These are phyloP conservation scores for Cladosporium austrohemisphaericum DNA, from an alignment of 2,329 filamentous ascomycete species.

Conservation along the genomic window DNA sequence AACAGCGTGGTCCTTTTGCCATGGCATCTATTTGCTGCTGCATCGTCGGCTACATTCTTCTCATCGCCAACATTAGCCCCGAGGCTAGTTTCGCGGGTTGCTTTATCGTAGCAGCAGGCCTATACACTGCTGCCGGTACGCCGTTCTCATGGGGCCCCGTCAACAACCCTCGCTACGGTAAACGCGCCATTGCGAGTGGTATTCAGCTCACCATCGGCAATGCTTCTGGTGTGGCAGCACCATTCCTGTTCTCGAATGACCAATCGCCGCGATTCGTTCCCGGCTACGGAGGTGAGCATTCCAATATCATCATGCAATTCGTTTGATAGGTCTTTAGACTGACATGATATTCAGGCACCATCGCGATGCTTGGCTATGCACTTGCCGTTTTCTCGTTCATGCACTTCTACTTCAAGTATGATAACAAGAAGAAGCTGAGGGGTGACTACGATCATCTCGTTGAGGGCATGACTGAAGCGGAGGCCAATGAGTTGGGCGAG, in stretches of 20 bases:
- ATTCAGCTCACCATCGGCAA: slow-evolving; percentile 70
- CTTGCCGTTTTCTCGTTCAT: slow-evolving; percentile 48
- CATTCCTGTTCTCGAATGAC: slow-evolving; percentile 64
- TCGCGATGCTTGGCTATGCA: slow-evolving; percentile 46
- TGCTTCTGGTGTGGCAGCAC: slow-evolving; percentile 63
- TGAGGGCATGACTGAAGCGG: slow-evolving; percentile 39
- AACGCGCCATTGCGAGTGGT: slow-evolving; percentile 67
- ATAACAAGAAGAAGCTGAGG: slow-evolving; percentile 36
- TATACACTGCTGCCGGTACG: slow-evolving; percentile 7
- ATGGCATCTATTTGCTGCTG: slow-evolving; percentile 60
- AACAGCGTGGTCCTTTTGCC: slow-evolving; percentile 62
- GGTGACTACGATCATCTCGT: slow-evolving; percentile 41
- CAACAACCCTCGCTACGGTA: slow-evolving; percentile 71
- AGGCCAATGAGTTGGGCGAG: slow-evolving; percentile 44
- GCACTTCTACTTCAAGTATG: slow-evolving; percentile 26
- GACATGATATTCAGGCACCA: slow-evolving; percentile 56
- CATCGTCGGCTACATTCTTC: slow-evolving; percentile 45
- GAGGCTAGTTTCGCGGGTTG: slow-evolving; percentile 63
- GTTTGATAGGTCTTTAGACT: slow-evolving; percentile 30
- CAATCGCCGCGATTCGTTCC: slow-evolving; percentile 52
- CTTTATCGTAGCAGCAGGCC: slow-evolving; percentile 8
- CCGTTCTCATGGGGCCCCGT: slow-evolving; percentile 41
- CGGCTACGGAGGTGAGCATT: slow-evolving; percentile 71
- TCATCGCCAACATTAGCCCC: slow-evolving; percentile 58
- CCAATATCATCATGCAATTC: neutral